These are phyloP conservation scores for Coemansia sp. DNA, from an alignment of 192 early-diverging fungal species.

Conservation along the genomic window DNA sequence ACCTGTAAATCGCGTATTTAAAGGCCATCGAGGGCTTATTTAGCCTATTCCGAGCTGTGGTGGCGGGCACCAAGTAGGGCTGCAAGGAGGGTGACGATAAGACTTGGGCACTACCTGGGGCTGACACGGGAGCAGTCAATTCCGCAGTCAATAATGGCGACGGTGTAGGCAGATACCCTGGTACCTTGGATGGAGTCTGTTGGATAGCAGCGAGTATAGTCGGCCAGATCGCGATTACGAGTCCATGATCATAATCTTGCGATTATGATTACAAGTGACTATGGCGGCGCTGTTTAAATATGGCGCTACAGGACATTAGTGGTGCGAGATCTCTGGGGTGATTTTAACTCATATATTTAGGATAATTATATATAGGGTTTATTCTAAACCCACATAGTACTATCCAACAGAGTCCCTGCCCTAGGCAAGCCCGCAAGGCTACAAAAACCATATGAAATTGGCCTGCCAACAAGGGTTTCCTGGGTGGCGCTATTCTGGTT, in stretches of 20 bases:
- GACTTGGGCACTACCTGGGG: too few species aligned
- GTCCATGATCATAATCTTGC: too few species aligned
- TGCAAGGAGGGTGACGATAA: neutral
- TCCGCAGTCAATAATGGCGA: neutral
- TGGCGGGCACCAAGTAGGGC: neutral
- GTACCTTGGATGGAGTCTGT: too few species aligned
- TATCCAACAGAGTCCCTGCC: neutral
- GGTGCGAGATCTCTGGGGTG: too few species aligned
- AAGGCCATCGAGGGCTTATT: neutral
- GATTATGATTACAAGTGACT: too few species aligned
- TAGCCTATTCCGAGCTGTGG: neutral
- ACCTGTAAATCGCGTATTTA: neutral
- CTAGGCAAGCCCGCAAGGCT: neutral
- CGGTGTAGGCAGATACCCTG: neutral
- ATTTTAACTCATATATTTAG: too few species aligned
- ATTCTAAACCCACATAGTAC: too few species aligned
- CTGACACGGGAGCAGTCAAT: neutral
- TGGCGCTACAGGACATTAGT: too few species aligned
- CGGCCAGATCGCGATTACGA: too few species aligned
- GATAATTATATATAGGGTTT: too few species aligned
- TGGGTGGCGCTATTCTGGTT: neutral
- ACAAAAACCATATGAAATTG: neutral
- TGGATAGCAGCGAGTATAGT: too few species aligned
- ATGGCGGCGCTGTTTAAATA: too few species aligned
- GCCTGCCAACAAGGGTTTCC: neutral